Evolutionary conservation across 306 rosid species (phyloP).

Genomic region (Malus orientalis): DNA sequence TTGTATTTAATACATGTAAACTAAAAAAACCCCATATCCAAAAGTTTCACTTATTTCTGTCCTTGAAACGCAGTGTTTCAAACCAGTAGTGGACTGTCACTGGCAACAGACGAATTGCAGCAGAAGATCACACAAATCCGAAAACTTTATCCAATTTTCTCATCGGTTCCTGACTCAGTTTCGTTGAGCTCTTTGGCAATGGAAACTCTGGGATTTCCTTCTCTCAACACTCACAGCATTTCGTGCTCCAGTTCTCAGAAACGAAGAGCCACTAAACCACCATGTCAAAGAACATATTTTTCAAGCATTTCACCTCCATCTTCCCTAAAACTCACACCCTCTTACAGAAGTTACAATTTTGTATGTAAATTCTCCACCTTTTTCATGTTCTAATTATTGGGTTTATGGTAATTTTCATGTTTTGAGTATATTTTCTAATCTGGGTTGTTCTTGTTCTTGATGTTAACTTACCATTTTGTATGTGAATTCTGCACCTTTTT

Average conservation of each 20-base stretch:
- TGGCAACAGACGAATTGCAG: conserved; percentile 1
- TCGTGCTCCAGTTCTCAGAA: conserved; percentile 19
- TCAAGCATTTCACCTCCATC: conserved; percentile 21
- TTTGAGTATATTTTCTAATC: neutral
- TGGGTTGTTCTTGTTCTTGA: neutral
- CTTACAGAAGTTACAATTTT: conserved; percentile 13
- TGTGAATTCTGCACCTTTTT: conserved; percentile 6
- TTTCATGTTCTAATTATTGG: neutral
- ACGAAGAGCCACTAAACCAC: conserved; percentile 5
- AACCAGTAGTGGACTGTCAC: neutral
- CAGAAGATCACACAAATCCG: neutral
- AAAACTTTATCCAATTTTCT: neutral
- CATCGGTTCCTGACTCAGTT: neutral
- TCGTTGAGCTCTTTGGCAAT: conserved; percentile 7
- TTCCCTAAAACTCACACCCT: conserved; percentile 30
- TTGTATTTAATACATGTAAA: no score
- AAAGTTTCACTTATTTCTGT: neutral
- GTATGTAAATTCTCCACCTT: conserved; percentile 27
- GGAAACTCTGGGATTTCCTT: conserved; percentile 71
- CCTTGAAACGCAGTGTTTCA: neutral
- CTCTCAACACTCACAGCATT: conserved; percentile 29
- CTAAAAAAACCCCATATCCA: no score
- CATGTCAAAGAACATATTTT: conserved; percentile 8
- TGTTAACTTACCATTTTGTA: conserved; percentile 25
- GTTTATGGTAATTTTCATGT: neutral